phyloP scores from a whole-genome alignment of 805 yeast genomes.

The Yarrowia keelungensis region DNA sequence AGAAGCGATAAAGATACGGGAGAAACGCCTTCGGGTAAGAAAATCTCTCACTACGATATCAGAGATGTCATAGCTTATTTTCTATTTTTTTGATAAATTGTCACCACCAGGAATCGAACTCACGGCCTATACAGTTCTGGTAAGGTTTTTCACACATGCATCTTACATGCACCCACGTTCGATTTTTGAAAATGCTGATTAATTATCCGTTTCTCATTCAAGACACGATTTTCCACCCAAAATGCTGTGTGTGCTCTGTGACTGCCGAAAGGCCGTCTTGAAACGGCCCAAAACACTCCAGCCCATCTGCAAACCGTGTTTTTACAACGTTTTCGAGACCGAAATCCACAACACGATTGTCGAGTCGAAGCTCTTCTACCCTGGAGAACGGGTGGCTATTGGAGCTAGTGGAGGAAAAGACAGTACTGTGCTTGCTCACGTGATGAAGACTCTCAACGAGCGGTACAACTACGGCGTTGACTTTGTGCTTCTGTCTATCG shows the following conservation, averaged over 20 bases:
- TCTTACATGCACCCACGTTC: background rate
- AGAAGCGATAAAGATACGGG: background rate
- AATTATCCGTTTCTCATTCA: background rate
- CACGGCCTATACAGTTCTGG: background rate
- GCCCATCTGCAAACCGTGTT: constrained; percentile 89
- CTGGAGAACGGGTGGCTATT: constrained; percentile 90
- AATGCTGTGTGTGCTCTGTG: constrained; percentile 80
- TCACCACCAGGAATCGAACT: background rate
- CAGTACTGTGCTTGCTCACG: constrained; percentile 91
- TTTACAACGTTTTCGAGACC: constrained; percentile 87
- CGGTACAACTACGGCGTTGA: constrained; percentile 87
- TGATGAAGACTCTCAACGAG: constrained; percentile 85
- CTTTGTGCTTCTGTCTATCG: constrained; percentile 82
- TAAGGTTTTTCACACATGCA: background rate
- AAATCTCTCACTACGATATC: too few relatives aligned
- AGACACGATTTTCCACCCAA: background rate
- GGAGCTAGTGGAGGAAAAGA: constrained; percentile 99
- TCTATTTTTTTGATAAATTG: too few relatives aligned
- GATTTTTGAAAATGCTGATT: background rate
- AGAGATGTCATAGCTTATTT: too few relatives aligned
- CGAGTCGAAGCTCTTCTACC: constrained; percentile 68
- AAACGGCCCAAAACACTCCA: constrained; percentile 91
- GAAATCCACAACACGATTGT: constrained; percentile 92
- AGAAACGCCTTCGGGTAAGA: background rate
- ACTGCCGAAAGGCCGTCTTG: constrained; percentile 80